Evolutionary conservation across 106 monocot genomes (phyloP).

Genomic region (Platanthera zijinensis): DNA sequence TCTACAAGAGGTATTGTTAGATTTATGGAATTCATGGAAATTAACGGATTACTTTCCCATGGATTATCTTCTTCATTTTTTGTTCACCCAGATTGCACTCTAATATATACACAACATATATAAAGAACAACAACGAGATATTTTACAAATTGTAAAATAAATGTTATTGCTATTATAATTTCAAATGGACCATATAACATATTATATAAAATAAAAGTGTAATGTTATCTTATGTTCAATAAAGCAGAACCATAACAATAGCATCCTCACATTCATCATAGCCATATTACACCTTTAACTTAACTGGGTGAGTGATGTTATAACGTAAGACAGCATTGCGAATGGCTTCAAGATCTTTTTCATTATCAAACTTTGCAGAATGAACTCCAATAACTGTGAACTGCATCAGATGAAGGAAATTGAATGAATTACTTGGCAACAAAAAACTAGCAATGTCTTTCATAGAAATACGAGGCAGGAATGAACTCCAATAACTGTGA

Average conservation of each 20-base stretch:
- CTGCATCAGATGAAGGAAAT: slow-evolving; percentile 34
- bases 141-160: neutral
- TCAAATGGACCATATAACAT: neutral
- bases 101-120: neutral
- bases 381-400: slow-evolving; percentile 92
- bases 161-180: neutral
- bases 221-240: neutral
- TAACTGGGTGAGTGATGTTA: slow-evolving; percentile 87
- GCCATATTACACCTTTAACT: slow-evolving; percentile 9
- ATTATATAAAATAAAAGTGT: neutral
- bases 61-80: too few species aligned
- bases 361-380: slow-evolving; percentile 99
- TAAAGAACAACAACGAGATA: neutral
- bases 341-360: slow-evolving; percentile 95
- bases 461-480: slow-evolving; percentile 20
- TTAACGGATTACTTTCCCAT: too few species aligned
- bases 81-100: too few species aligned
- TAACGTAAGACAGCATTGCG: slow-evolving; percentile 93
- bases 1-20: too few species aligned
- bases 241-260: neutral
- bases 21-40: too few species aligned
- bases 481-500: slow-evolving; percentile 90
- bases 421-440: neutral
- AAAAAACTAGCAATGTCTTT: neutral
- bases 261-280: neutral